phyloP scores from a whole-genome alignment of 1,284 basidiomycete genomes.

The Ceratobasidium papillatum region DNA sequence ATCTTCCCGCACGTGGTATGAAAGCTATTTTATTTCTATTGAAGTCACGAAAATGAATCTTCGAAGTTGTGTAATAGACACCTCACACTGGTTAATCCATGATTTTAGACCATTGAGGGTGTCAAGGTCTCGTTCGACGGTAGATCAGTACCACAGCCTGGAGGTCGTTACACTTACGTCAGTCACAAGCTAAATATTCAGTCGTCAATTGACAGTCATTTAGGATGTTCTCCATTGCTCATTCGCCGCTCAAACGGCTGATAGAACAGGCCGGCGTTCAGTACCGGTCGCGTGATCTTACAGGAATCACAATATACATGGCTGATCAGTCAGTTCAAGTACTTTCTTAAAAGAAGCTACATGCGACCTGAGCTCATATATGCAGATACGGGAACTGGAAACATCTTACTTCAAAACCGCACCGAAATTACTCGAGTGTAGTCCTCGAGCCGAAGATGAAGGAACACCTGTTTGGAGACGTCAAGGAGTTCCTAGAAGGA shows the following conservation, averaged over 20 bases:
- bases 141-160: background rate
- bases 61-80: background rate
- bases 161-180: slow-evolving; percentile 19
- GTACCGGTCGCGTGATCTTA: slow-evolving; percentile 58
- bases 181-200: background rate
- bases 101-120: background rate
- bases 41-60: background rate
- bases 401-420: slow-evolving; percentile 58
- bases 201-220: background rate
- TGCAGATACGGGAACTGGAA: slow-evolving; percentile 51
- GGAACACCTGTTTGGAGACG: slow-evolving; percentile 59
- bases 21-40: background rate
- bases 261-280: slow-evolving; percentile 58
- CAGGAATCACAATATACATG: slow-evolving; percentile 58
- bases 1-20: slow-evolving; percentile 24
- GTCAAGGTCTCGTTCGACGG: background rate
- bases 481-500: slow-evolving; percentile 60
- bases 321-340: slow-evolving; percentile 23
- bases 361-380: background rate
- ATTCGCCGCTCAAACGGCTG: slow-evolving; percentile 56
- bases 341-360: background rate
- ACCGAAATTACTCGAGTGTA: slow-evolving; percentile 61
- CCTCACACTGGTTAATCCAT: slow-evolving; percentile 7
- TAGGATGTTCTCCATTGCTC: slow-evolving; percentile 61
- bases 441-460: slow-evolving; percentile 60